These are phyloP conservation scores for Diaporthe destruens DNA, from an alignment of 2,329 filamentous ascomycete species.

Conservation along the genomic window DNA sequence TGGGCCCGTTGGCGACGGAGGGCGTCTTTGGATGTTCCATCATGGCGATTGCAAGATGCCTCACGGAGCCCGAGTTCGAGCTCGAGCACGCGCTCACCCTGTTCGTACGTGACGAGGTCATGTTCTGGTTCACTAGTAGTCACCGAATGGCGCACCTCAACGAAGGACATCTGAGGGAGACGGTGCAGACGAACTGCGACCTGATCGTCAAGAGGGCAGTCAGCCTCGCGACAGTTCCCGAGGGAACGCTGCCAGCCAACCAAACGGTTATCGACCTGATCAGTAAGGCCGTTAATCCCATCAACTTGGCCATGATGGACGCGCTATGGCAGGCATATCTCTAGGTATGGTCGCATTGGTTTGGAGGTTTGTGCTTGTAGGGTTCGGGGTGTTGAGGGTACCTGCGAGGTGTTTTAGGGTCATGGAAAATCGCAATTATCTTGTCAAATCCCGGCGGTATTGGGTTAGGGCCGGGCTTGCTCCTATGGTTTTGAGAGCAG, in stretches of 20 bases:
- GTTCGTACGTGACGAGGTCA: conserved; percentile 98
- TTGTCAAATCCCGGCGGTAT: neutral
- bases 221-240: conserved; percentile 82
- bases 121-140: conserved; percentile 90
- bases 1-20: conserved; percentile 95
- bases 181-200: conserved; percentile 79
- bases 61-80: conserved; percentile 89
- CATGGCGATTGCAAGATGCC: conserved; percentile 95
- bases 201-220: conserved; percentile 92
- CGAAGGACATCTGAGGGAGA: conserved; percentile 75
- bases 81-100: conserved; percentile 95
- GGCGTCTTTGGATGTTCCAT: conserved; percentile 95
- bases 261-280: conserved; percentile 97
- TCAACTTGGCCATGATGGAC: conserved; percentile 89
- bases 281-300: conserved; percentile 91
- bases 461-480: neutral
- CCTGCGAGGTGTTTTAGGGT: conserved; percentile 6
- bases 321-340: conserved; percentile 98
- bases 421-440: conserved; percentile 8
- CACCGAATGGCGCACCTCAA: conserved; percentile 73
- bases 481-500: neutral
- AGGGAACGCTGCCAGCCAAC: conserved; percentile 89
- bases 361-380: conserved; percentile 3
- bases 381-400: neutral
- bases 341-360: conserved; percentile 54